A percentile compares a stretch with the other conserved stretches of the same genome.
Evolutionary conservation across 352 stramenopile species (phyloP).

Genomic region (Phytopythium delawarense): DNA sequence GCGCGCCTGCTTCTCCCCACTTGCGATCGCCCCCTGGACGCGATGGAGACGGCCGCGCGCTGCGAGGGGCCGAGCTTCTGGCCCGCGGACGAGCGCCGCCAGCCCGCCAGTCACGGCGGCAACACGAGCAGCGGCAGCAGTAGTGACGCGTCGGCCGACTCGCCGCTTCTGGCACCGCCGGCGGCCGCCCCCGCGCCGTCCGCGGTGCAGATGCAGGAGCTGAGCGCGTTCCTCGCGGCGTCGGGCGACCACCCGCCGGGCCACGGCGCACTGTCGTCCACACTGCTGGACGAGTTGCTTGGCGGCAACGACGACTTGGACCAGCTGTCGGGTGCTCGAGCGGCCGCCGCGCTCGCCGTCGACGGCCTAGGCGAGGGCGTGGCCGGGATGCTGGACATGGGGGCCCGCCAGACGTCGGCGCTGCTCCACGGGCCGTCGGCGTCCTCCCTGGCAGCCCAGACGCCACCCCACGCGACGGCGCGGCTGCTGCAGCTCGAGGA

Average conservation of each 20-base stretch:
- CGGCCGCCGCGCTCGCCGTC: too few species aligned
- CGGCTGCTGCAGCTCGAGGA: slow-evolving; percentile 48
- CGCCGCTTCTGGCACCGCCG: not conserved
- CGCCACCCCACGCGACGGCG: slow-evolving; percentile 12
- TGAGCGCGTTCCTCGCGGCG: slow-evolving; percentile 27
- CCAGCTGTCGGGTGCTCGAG: not conserved
- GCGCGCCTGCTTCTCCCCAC: not conserved
- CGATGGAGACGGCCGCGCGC: not conserved
- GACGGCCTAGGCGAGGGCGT: slow-evolving; percentile 4
- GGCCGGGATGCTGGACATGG: not conserved
- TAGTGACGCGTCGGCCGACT: not conserved
- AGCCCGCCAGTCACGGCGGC: not conserved
- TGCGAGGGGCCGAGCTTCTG: slow-evolving; percentile 5
- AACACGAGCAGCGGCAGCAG: not conserved
- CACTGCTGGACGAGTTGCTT: slow-evolving; percentile 44
- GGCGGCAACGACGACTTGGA: slow-evolving; percentile 17
- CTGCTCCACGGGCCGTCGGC: slow-evolving; percentile 4
- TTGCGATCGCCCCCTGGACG: not conserved
- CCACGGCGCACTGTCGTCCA: slow-evolving; percentile 11
- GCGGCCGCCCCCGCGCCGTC: not conserved
- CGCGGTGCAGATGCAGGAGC: slow-evolving; percentile 18
- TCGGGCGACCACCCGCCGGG: not conserved
- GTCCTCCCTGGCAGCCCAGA: not conserved
- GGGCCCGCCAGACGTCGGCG: not conserved
- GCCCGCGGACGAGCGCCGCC: not conserved